Base-by-base conservation (phyloP, 352 stramenopile genomes). In the Pythium aristosporum region DNA sequence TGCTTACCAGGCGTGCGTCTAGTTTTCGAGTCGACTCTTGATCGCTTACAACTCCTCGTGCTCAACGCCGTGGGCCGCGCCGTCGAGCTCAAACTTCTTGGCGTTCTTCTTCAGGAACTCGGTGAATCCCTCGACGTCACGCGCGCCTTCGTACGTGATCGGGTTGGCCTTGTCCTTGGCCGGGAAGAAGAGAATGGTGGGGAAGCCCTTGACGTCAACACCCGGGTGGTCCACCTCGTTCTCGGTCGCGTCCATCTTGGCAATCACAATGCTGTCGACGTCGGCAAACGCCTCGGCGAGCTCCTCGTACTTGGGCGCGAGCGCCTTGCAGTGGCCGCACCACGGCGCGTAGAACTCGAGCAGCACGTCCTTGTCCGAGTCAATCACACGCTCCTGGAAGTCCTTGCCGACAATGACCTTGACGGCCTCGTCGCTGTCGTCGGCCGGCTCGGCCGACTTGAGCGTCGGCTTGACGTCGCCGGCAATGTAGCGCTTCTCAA, bases 311-410 rank as follows among this genome's bases (percentile, higher is more conserved):
- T 72, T 75, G 5, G 87, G 87, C 23, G 83, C 84, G 62, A 95
- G 73, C 53, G 71, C 88, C 78, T 97, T 96, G 84, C 94, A 98
- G 76, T 98, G 94, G 39, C 94, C 94, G 67, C 92, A 98, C 92
- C 92, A 98, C 46, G 94, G 94, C 48, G 94, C 94, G 55, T 97
- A 97, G 68, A 98, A 98, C 74, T 98, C 89, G 20, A 98, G 72
- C 46, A 96, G 77, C 66, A 92, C 82, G 65, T 97, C 89, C 79
- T 96, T 94, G 65, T 91, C 76, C 54, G 75, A 76, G 68, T 97
- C 72, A 10, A 97, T 72, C 28, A 97, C 94, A 57, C 96, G 79
- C 68, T 94, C 77, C 62, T 91, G 58, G 79, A 98, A 98, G 65
- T 85, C 75, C 84, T 93, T 98, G 68, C 92, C 95, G 43, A 96